Conservation (phyloP, 2,329 filamentous ascomycete genomes). For the Phaeosphaeria sp. region DNA sequence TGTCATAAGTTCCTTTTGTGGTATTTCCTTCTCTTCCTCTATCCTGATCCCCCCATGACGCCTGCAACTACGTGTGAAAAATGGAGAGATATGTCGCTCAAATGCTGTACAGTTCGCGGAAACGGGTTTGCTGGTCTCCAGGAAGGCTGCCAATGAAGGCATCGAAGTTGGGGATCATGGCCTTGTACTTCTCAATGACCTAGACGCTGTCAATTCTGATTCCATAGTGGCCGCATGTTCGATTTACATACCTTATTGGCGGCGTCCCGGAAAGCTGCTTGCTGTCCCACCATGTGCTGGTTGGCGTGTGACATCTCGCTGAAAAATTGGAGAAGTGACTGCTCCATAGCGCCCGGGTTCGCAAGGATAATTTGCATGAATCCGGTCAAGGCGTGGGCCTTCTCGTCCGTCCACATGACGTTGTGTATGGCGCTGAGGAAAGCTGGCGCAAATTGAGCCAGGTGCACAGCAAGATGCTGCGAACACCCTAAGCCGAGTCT, state of each 20-base stretch:
- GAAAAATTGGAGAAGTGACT: conserved; percentile 82
- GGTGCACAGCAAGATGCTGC: conserved; percentile 76
- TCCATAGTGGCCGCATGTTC: not conserved
- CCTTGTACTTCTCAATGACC: conserved; percentile 62
- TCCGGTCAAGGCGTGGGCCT: conserved; percentile 89
- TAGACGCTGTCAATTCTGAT: conserved; percentile 21
- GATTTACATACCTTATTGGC: conserved; percentile 63
- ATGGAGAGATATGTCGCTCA: conserved; percentile 21
- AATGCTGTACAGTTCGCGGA: conserved; percentile 52
- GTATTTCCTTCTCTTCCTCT: conserved; percentile 36
- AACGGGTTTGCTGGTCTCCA: conserved; percentile 50
- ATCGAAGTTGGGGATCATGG: conserved; percentile 62
- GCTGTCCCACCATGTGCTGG: conserved; percentile 63
- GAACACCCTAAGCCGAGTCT: conserved; percentile 82
- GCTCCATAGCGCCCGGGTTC: conserved; percentile 93
- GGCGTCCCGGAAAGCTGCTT: conserved; percentile 70
- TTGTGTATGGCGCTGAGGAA: conserved; percentile 85
- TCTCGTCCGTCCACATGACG: conserved; percentile 89
- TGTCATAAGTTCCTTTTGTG: conserved; percentile 18
- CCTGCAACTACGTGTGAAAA: conserved; percentile 30
- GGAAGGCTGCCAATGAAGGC: conserved; percentile 58
- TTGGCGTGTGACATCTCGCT: conserved; percentile 77
- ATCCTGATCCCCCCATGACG: conserved; percentile 22
- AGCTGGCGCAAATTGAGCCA: conserved; percentile 79
- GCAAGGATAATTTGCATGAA: conserved; percentile 84